These are phyloP conservation scores for Saturnispora serradocipensis DNA, from an alignment of 805 yeast species.

Conservation along the genomic window DNA sequence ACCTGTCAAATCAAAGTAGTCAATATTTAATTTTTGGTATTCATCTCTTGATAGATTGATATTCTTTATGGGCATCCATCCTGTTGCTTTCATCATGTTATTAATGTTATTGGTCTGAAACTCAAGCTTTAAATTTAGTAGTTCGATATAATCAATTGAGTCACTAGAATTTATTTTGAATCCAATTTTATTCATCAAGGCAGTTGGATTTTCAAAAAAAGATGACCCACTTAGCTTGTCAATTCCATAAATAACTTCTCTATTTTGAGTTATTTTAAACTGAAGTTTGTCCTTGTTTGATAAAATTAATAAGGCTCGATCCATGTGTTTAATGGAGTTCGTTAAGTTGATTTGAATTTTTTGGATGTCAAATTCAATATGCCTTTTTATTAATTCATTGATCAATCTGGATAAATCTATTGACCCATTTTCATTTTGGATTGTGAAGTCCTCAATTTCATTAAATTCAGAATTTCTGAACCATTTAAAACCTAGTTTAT, in stretches of 20 bases:
- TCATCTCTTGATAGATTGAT: slow-evolving; percentile 44
- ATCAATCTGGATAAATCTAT: slow-evolving; percentile 32
- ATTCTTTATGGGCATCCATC: slow-evolving; percentile 57
- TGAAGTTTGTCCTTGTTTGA: slow-evolving; percentile 20
- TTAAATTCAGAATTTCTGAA: slow-evolving; percentile 40
- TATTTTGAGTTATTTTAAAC: slow-evolving; percentile 23
- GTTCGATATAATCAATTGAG: slow-evolving; percentile 21
- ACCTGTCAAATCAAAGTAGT: slow-evolving; percentile 22
- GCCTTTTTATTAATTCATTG: slow-evolving; percentile 31
- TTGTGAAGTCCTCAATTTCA: slow-evolving; percentile 20
- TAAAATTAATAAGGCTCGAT: slow-evolving; percentile 22
- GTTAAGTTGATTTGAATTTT: slow-evolving; percentile 26
- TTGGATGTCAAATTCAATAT: slow-evolving; percentile 29
- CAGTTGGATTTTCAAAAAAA: slow-evolving; percentile 38
- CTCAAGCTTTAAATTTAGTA: slow-evolving; percentile 44
- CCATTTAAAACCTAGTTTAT: slow-evolving; percentile 52
- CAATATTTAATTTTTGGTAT: slow-evolving; percentile 31
- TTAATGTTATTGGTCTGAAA: slow-evolving; percentile 29
- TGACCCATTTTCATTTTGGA: slow-evolving; percentile 26
- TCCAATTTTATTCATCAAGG: slow-evolving; percentile 28
- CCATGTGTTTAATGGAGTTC: slow-evolving; percentile 22
- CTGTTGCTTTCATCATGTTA: slow-evolving; percentile 47
- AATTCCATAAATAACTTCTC: slow-evolving; percentile 24
- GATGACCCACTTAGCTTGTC: slow-evolving; percentile 33
- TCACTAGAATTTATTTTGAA: slow-evolving; percentile 25